Conservation (phyloP, 2,329 filamentous ascomycete species). For the Alternaria atra region DNA sequence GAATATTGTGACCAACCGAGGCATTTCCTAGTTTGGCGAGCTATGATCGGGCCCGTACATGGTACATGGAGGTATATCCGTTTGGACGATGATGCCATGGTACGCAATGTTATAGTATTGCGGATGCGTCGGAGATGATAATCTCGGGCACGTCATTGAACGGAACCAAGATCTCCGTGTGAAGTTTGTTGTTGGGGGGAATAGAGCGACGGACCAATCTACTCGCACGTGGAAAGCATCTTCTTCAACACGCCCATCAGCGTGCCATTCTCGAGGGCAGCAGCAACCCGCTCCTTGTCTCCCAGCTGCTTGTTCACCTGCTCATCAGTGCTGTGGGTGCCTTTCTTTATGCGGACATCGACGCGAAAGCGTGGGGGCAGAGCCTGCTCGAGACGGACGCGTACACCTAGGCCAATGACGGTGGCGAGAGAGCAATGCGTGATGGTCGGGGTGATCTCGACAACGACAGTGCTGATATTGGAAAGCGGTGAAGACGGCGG, state of each 20-base stretch:
- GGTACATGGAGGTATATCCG: neutral
- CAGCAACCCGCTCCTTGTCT: conserved; percentile 96
- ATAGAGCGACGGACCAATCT: conserved; percentile 3
- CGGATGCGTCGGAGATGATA: neutral
- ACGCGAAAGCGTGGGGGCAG: conserved; percentile 91
- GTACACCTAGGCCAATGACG: conserved; percentile 91
- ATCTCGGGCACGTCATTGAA: neutral
- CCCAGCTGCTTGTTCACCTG: conserved; percentile 96
- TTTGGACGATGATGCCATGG: neutral
- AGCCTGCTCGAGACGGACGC: conserved; percentile 88
- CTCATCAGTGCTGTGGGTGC: conserved; percentile 92
- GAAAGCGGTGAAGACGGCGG: conserved; percentile 70
- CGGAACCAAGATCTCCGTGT: neutral
- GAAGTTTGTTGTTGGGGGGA: too few species aligned
- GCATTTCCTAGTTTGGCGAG: neutral
- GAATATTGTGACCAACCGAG: conserved; percentile 1
- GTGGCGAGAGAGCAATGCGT: conserved; percentile 97
- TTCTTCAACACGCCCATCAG: conserved; percentile 88
- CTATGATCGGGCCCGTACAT: neutral
- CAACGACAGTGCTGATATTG: conserved; percentile 76
- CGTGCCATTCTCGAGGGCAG: conserved; percentile 91
- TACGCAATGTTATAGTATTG: neutral
- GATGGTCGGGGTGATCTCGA: conserved; percentile 94
- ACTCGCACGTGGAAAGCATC: conserved; percentile 89
- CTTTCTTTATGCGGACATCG: conserved; percentile 93